Conservation (phyloP, 192 early-diverging fungal genomes). For the Entophlyctis luteolus region DNA sequence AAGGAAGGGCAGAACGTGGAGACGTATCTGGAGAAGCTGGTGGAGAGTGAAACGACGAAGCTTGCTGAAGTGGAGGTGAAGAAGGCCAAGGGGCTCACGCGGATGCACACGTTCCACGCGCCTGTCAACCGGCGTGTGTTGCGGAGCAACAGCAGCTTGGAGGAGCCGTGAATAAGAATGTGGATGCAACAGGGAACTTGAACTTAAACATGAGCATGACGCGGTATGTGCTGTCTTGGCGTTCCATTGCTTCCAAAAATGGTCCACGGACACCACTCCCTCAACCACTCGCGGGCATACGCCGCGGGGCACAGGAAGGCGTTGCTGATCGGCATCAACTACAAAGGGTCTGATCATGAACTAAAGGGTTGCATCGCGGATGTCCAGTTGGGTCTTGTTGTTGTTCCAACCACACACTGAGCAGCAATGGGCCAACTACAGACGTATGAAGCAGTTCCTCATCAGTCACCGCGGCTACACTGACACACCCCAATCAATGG, state of each 20-base stretch:
- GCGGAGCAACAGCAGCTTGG: too few species aligned
- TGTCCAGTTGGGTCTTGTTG: too few species aligned
- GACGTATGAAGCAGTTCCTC: constrained; percentile 35
- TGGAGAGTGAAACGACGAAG: background rate
- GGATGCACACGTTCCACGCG: constrained; percentile 13
- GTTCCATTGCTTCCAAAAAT: too few species aligned
- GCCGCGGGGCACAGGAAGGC: constrained; percentile 37
- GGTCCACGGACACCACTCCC: too few species aligned
- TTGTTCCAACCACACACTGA: too few species aligned
- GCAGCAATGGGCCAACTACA: too few species aligned
- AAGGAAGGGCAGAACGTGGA: constrained; percentile 9
- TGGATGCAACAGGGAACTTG: too few species aligned
- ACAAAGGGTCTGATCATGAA: constrained; percentile 45
- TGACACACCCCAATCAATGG: background rate
- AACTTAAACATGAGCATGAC: too few species aligned
- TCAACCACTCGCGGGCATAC: constrained; percentile 1
- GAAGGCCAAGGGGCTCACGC: background rate
- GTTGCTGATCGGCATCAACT: constrained; percentile 57
- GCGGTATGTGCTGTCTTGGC: too few species aligned
- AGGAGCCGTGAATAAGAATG: too few species aligned
- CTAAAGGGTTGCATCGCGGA: constrained; percentile 54
- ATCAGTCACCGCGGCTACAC: constrained; percentile 9
- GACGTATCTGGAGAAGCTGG: background rate
- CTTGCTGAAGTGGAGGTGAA: background rate
- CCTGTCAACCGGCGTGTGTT: background rate